Evolutionary conservation across 768 basidiomycete species (phyloP).

Genomic region (Termitomyces sp.): DNA sequence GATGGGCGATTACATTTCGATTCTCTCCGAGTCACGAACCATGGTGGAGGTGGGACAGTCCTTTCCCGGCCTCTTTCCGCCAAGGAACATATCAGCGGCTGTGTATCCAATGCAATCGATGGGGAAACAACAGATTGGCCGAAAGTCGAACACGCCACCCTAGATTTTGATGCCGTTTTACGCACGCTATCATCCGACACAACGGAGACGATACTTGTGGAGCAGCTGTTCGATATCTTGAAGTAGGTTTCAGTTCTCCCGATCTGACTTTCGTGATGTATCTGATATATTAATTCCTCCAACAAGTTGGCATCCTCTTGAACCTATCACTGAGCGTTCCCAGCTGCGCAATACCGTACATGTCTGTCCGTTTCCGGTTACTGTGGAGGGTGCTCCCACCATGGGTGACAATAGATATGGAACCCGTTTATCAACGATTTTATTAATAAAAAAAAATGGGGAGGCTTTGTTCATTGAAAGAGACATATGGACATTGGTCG

Average conservation of each 20-base stretch:
- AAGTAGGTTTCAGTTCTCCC: slow-evolving; percentile 44
- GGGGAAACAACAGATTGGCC: slow-evolving; percentile 62
- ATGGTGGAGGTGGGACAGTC: slow-evolving; percentile 60
- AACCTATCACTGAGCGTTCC: slow-evolving; percentile 40
- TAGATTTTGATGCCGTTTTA: slow-evolving; percentile 39
- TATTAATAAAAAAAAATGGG: slow-evolving; percentile 59
- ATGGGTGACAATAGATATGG: slow-evolving; percentile 38
- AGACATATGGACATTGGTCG: slow-evolving; percentile 53
- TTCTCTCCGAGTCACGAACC: slow-evolving; percentile 59
- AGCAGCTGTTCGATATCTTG: slow-evolving; percentile 59
- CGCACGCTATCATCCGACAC: slow-evolving; percentile 26
- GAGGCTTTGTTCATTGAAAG: slow-evolving; percentile 64
- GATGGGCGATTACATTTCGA: slow-evolving; percentile 38
- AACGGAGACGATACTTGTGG: slow-evolving; percentile 48
- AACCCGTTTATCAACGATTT: slow-evolving; percentile 68
- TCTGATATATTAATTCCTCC: slow-evolving; percentile 24
- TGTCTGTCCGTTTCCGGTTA: slow-evolving; percentile 45
- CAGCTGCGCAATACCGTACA: slow-evolving; percentile 61
- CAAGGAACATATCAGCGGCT: slow-evolving; percentile 46
- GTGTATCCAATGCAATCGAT: slow-evolving; percentile 74
- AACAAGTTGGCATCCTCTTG: slow-evolving; percentile 40
- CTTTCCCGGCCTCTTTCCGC: slow-evolving; percentile 44
- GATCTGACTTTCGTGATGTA: slow-evolving; percentile 12
- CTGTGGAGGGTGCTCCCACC: slow-evolving; percentile 20
- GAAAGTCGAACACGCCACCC: slow-evolving; percentile 60